Evolutionary conservation across 2,329 filamentous ascomycete genomes (phyloP), one percentile per base, ranked within the genome.

Genomic region (Cladosporium sp.): DNA sequence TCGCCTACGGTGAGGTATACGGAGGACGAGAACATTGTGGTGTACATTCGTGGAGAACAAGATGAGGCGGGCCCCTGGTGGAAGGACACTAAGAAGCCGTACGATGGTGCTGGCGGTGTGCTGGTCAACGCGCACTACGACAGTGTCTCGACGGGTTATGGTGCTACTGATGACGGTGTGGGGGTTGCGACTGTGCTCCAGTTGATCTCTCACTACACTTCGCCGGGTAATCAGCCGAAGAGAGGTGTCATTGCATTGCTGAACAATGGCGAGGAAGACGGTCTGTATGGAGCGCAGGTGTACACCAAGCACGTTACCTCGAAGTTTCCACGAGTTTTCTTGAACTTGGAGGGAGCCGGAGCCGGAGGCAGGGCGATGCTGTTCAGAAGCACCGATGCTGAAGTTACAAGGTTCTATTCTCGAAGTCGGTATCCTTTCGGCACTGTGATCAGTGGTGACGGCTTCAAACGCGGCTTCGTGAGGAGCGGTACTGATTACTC

Each of bases 241-340:
- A 82, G 85, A 58, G 92, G 91, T 2, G 79, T 99, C 38, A 81
- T 97, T 12, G 78, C 89, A 8, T 77, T 97, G 22, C 79, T 97
- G 64, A 99, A 99, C 75, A 96, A 97, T 63, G 92, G 88, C 30
- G 93, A 99, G 65, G 93, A 99, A 66, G 92, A 97, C 62, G 93
- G 84, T 30, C 74, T 97, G 9, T 88, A 95, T 57, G 93, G 93
- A 1, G 90, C 92, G 6, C 81, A 83, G 54, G 90, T 87, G 5
- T 96, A 95, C 63, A 84, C 87, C 22, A 83, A 89, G 58, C 89
- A 91, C 65, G 88, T 90, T 0, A 76, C 96, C 56, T 83, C 89
- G 9, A 82, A 82, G 47, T 87, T 95, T 51, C 80, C 89, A 8
- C 87, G 91, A 64, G 89, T 89, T 0, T 97, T 99, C 64, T 74